Evolutionary conservation across 2,329 filamentous ascomycete species (phyloP).

Genomic region (Colletotrichum sp.): DNA sequence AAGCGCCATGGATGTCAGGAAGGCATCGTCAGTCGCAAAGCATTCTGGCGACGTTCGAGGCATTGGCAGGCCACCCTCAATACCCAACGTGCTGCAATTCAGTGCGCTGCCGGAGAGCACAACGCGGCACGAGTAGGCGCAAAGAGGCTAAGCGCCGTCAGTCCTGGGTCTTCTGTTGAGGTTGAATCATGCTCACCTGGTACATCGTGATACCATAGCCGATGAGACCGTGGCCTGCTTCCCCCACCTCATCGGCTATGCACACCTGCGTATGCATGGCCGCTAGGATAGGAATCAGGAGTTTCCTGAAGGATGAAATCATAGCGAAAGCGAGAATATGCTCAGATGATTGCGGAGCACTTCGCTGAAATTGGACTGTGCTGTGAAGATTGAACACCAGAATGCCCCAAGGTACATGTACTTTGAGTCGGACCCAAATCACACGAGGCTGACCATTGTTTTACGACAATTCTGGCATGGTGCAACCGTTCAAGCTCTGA

Average conservation of each 20-base stretch:
- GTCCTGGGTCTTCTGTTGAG: background rate
- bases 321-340: background rate
- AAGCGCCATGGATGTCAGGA: constrained; percentile 35
- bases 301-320: background rate
- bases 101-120: constrained; percentile 30
- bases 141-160: constrained; percentile 17
- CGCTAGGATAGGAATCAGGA: background rate
- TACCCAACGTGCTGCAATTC: constrained; percentile 21
- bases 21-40: constrained; percentile 30
- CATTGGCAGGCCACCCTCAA: constrained; percentile 18
- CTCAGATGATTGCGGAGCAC: background rate
- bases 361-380: background rate
- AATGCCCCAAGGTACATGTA: background rate
- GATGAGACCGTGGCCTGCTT: constrained; percentile 30
- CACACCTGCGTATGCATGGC: background rate
- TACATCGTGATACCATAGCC: constrained; percentile 40
- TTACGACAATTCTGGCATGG: background rate
- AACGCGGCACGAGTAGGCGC: constrained; percentile 36
- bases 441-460: background rate
- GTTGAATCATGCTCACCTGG: constrained; percentile 23
- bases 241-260: background rate
- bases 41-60: constrained; percentile 25
- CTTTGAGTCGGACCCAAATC: fast-evolving
- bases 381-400: background rate
- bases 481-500: background rate